Evolutionary conservation across 1,284 basidiomycete species (phyloP).

Genomic region (Marasmius sp.): DNA sequence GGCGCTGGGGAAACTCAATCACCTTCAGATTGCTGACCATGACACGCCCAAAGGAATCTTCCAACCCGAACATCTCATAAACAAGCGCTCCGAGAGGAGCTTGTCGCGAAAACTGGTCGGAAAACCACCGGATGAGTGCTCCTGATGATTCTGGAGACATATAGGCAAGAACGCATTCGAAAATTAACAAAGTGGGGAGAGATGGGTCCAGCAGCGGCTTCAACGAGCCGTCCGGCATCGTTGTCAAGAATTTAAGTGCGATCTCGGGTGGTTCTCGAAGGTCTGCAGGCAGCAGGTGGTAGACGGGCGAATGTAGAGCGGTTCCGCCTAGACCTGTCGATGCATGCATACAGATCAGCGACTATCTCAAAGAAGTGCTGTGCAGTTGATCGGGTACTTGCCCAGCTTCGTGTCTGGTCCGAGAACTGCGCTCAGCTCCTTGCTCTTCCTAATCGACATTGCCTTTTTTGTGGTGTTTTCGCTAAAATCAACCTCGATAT

Average conservation of each 20-base stretch:
- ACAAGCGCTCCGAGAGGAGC: constrained; percentile 57
- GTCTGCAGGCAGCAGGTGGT: constrained; percentile 77
- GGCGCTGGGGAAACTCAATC: neutral
- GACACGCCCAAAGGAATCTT: constrained; percentile 83
- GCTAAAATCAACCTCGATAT: constrained; percentile 90
- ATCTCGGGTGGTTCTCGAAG: constrained; percentile 55
- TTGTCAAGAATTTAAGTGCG: constrained; percentile 39
- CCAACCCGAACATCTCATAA: constrained; percentile 89
- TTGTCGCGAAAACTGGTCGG: constrained; percentile 44
- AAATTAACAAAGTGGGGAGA: constrained; percentile 80
- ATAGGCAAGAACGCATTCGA: constrained; percentile 93
- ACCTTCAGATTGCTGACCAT: constrained; percentile 88
- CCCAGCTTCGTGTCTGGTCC: constrained; percentile 50
- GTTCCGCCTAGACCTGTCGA: constrained; percentile 67
- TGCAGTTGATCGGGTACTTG: constrained; percentile 23
- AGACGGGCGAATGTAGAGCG: constrained; percentile 60
- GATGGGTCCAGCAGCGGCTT: constrained; percentile 56
- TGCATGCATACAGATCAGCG: neutral
- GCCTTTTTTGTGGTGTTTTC: constrained; percentile 85
- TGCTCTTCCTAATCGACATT: constrained; percentile 75
- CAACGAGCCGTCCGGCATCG: constrained; percentile 11
- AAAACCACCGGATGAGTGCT: constrained; percentile 75
- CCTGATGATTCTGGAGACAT: constrained; percentile 64
- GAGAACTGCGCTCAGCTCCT: constrained; percentile 53
- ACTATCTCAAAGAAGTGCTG: neutral